Base-by-base conservation (phyloP, 1,139 yeast genomes). In the Saccharomyces hybrid region DNA sequence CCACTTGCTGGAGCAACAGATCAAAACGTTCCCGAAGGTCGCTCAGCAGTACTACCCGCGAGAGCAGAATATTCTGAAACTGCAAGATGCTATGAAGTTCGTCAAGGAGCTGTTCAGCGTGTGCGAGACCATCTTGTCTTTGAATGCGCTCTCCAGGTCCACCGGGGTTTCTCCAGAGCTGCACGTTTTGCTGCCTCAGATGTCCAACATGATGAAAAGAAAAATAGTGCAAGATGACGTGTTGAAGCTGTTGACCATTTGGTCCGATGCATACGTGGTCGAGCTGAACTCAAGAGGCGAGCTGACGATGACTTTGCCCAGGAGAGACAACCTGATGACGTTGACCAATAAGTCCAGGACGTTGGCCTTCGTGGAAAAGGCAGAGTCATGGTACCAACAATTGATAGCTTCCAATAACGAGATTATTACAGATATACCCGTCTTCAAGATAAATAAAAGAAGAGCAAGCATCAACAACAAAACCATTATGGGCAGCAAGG, bases 251-350 rank as follows among this genome's bases (percentile, higher is more conserved):
- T 16, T 61, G 41, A 54, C 62, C 3, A 50, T 67, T 14, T 66
- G 71, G 70, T 64, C 67, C 2, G 58, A 60, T 8, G 59, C 62
- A 16, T 68, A 66, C 47, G 42, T 52, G 2, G 38, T 68, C 8
- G 62, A 62, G 42, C 52, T 60, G 26, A 62, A 63, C 48, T 58
- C 59, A 3, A 56, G 54, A 14, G 57, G 59, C n/a, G 67, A 64
- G 47, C 51, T 66, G 4, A 59, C 65, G 0, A 49, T 65, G 3
- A 53, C 53, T 38, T 48, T 64, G 29, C 69, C 67, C 7, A 54
- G 56, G 42, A 48, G 38, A 3, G 59, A 62, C 28, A 51, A 61
- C 14, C 14, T 61, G 27, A 53, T 50, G 11, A 34, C 57, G 13
- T 53, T 66, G 47, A 57, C 64, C 7, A 60, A 55, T 48, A 60